Conservation (phyloP, 2,329 filamentous ascomycete genomes). For the Aspergillus proliferans region DNA sequence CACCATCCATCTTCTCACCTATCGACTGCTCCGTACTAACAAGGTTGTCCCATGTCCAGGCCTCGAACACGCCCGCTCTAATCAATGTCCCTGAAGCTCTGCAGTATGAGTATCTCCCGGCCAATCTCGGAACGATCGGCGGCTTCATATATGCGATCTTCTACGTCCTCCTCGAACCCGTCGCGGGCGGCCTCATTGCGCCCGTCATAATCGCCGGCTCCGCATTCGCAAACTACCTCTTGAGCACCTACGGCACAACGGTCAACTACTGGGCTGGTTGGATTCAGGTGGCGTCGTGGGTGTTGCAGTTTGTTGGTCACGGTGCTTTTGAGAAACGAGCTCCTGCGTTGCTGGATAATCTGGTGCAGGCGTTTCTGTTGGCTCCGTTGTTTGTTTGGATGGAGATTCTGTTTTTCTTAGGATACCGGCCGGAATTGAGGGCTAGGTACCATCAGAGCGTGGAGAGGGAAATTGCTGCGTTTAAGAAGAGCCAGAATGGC, state of each 20-base stretch:
- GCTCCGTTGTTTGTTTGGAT: slow-evolving; percentile 98
- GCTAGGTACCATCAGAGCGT: slow-evolving; percentile 71
- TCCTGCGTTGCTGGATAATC: slow-evolving; percentile 82
- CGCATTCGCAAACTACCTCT: slow-evolving; percentile 69
- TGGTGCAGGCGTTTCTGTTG: slow-evolving; percentile 84
- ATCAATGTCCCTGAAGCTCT: slow-evolving; percentile 50
- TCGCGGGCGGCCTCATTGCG: slow-evolving; percentile 73
- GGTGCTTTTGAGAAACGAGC: slow-evolving; percentile 81
- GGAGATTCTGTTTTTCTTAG: slow-evolving; percentile 81
- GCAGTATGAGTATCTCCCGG: slow-evolving; percentile 51
- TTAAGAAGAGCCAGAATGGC: slow-evolving; percentile 50
- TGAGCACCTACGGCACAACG: slow-evolving; percentile 54
- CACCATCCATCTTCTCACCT: neutral
- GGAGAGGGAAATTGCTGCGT: slow-evolving; percentile 68
- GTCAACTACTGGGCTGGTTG: slow-evolving; percentile 62
- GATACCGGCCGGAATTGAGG: slow-evolving; percentile 84
- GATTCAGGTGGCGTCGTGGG: slow-evolving; percentile 70
- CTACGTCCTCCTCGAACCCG: slow-evolving; percentile 88
- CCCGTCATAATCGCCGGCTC: slow-evolving; percentile 69
- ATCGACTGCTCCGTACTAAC: slow-evolving; percentile 1
- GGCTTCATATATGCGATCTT: slow-evolving; percentile 64
- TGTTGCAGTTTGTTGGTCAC: slow-evolving; percentile 87
- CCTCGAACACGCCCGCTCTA: slow-evolving; percentile 50
- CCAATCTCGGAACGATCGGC: slow-evolving; percentile 54
- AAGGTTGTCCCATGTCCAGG: slow-evolving; percentile 32